phyloP scores from a whole-genome alignment of 352 stramenopile genomes.

The Pythium guiyangense region DNA sequence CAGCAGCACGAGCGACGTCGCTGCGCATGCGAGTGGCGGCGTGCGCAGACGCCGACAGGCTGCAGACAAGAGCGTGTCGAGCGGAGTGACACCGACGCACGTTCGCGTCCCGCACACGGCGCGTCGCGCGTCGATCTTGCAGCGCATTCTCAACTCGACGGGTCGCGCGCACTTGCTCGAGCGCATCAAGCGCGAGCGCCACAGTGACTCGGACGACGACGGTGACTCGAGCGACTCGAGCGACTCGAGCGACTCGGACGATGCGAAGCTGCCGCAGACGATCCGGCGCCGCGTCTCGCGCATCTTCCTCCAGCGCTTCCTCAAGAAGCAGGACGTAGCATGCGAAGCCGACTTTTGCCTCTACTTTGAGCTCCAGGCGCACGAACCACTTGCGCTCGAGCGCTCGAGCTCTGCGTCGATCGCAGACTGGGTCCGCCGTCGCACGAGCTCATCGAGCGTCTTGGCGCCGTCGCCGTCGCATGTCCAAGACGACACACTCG shows the following conservation, averaged over 20 bases:
- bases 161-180: neutral
- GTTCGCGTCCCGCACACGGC: neutral
- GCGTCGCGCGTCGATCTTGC: neutral
- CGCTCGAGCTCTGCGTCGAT: neutral
- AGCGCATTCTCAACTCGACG: slow-evolving; percentile 5
- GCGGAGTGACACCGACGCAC: neutral
- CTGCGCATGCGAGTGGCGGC: neutral
- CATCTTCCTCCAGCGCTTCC: slow-evolving; percentile 9
- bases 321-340: slow-evolving; percentile 7
- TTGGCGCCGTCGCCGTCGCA: neutral
- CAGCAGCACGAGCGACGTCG: neutral
- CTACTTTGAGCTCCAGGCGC: slow-evolving; percentile 22
- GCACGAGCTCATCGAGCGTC: neutral
- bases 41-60: neutral
- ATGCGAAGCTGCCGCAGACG: slow-evolving; percentile 1
- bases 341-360: slow-evolving; percentile 32
- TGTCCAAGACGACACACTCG: neutral
- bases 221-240: neutral
- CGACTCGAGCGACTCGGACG: neutral
- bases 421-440: slow-evolving; percentile 1
- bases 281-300: slow-evolving; percentile 7
- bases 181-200: slow-evolving; percentile 1
- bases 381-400: neutral
- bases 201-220: neutral
- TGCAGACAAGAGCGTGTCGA: neutral